Evolutionary conservation across 306 rosid species (phyloP).

Genomic region (Sicyos edulis): DNA sequence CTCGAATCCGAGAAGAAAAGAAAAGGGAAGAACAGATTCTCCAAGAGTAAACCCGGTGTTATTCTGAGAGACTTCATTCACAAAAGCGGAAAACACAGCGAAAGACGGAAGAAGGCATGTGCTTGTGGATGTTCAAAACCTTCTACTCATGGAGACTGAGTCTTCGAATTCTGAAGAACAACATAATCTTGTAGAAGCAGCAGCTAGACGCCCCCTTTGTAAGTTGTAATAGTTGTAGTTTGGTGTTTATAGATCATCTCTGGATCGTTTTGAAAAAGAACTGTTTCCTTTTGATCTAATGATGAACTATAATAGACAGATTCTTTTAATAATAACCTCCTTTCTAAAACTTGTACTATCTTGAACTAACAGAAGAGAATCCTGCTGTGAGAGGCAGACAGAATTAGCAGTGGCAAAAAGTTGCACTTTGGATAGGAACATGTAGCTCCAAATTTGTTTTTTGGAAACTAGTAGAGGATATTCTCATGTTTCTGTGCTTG

Average conservation of each 20-base stretch:
- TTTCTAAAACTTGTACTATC: neutral
- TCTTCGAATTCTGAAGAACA: constrained; percentile 24
- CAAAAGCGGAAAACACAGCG: constrained; percentile 44
- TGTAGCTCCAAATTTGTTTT: neutral
- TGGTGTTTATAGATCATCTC: constrained; percentile 18
- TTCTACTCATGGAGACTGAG: constrained; percentile 52
- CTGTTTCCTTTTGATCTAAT: neutral
- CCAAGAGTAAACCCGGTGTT: constrained; percentile 54
- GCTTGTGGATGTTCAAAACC: constrained; percentile 74
- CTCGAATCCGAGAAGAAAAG: constrained; percentile 52
- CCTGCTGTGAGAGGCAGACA: neutral
- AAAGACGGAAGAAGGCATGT: constrained; percentile 46
- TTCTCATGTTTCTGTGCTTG: neutral
- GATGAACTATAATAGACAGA: constrained; percentile 19
- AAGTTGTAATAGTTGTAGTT: constrained; percentile 12
- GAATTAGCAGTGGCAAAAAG: constrained; percentile 5
- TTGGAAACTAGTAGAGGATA: neutral
- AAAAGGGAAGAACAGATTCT: constrained; percentile 54
- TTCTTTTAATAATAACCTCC: neutral
- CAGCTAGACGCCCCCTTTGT: neutral
- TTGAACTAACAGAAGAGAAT: neutral
- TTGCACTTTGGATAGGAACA: neutral
- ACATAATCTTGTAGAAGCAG: constrained; percentile 22
- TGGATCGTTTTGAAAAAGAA: constrained; percentile 10
- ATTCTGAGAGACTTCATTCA: constrained; percentile 70